Base-by-base conservation (phyloP, 495 filamentous ascomycete genomes). In the Hypoxylon lienhwacheense region DNA sequence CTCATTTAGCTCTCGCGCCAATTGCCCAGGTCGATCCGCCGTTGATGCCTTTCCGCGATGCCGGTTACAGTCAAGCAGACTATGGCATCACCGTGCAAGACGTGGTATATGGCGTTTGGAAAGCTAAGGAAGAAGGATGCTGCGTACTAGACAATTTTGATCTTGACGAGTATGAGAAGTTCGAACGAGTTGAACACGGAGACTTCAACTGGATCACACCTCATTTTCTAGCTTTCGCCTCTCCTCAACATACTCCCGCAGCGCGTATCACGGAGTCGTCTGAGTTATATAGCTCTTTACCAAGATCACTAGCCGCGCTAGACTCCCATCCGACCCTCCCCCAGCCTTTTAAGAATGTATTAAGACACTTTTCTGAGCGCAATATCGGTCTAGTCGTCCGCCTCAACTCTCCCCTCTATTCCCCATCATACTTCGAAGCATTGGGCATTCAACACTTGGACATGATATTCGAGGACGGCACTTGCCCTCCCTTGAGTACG, bases 121-220 rank as follows among this genome's bases (percentile, higher is more conserved):
- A 87, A 65, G 95, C 95, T 2, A 99, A 99, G 70, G 91, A 97
- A 68, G 86, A 96, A 69, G 84, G 85, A 1, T 80, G 95, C 62
- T 92, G 90, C 61, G 86, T 86, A 21, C 71, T 99, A 46, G 86
- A 90, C 54, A 85, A 90, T 35, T 99, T 97, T 61, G 89, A 87
- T 42, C 78, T 99, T 2, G 91, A 96, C 74, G 93, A 97, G 83
- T 97, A 99, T 65, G 93, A 99, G 72, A 86, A 82, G 64, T 99
- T 81, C 56, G 93, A 99, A 70, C 81, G 93, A 45, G 93, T 97
- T 2, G 95, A 99, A 61, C 91, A 96, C 78, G 93, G 93, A 48
- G 93, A 99, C 71, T 99, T 99, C 86, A 99, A 99, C 77, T 99
- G 93, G 93, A 78, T 99, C 36, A 95, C 91, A 7, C 91, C 91